Evolutionary conservation across 2,329 filamentous ascomycete species (phyloP), one percentile per base, ranked within the genome.

Genomic region (Graphilbum ipis-grandicollis): DNA sequence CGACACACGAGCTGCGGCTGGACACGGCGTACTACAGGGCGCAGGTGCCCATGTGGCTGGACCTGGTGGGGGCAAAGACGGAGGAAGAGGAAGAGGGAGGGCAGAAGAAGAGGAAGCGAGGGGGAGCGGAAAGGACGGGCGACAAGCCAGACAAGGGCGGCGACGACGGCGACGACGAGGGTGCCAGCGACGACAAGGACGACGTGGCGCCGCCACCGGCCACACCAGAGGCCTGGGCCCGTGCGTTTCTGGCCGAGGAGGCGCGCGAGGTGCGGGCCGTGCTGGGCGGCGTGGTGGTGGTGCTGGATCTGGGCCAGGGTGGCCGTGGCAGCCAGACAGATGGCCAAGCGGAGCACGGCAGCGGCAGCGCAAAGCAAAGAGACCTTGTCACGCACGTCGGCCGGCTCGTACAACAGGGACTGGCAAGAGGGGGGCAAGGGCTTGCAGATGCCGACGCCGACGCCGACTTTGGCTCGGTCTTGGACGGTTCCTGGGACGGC

Each of bases 401-500:
- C 0, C 59, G 59, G 34, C 67, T 78, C 2, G 58, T 74, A 0
- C 60, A 60, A 57, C 59, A 3, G 78, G 74, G 74, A 71, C 77
- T 39, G 75, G 74, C 78, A 2, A 69, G 66, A n/a, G 0, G 60
- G 77, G 29, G 65, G 58, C 21, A 57, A 56, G 33, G 19, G 21
- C 28, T 9, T 25, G 10, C 22, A 18, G 72, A 78, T 44, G 69
- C 71, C 39, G 46, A 39, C 19, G 38, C 36, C 8, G 39, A 39
- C 15, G 34, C 34, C 14, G 18, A 30, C 12, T 9, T 28, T 18
- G 21, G 19, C 17, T 10, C 14, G 18, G 19, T 21, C 8, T 71
- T 64, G 59, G 57, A 59, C n/a, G n/a, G n/a, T n/a, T n/a, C n/a
- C 2, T 79, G 75, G 75, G 75, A 79, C 39, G 75, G 75, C 1